phyloP scores from a whole-genome alignment of 495 filamentous ascomycete species.

The Neurospora sublineolata region DNA sequence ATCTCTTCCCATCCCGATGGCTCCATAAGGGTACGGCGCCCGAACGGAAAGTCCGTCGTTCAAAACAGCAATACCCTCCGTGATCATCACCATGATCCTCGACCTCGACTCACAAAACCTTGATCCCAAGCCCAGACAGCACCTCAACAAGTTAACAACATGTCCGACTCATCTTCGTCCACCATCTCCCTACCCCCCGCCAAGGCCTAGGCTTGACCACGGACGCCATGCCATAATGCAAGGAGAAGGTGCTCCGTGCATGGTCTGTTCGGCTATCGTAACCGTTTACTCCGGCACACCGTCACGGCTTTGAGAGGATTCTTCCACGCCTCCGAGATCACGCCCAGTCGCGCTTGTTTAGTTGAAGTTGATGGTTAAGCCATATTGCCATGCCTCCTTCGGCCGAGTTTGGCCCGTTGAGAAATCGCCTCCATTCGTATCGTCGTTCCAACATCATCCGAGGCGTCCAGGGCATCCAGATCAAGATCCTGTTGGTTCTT shows the following conservation, averaged over 20 bases:
- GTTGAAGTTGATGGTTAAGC: background rate
- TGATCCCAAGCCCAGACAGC: background rate
- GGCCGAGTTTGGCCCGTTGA: background rate
- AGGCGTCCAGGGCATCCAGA: background rate
- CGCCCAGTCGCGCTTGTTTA: background rate
- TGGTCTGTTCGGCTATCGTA: background rate
- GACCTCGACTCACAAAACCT: background rate
- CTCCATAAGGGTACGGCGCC: background rate
- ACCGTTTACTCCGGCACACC: background rate
- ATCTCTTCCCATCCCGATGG: background rate
- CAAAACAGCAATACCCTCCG: background rate
- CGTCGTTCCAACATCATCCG: background rate
- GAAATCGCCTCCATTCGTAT: background rate
- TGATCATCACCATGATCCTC: background rate
- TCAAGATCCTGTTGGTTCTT: background rate
- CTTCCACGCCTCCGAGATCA: background rate
- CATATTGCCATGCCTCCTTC: background rate
- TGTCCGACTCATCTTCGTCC: background rate
- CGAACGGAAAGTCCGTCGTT: background rate
- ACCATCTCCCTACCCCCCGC: background rate
- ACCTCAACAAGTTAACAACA: background rate
- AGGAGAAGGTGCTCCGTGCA: background rate
- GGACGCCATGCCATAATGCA: background rate
- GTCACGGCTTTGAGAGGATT: background rate
- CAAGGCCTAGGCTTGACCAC: background rate